Evolutionary conservation across 768 basidiomycete genomes (phyloP).

Genomic region (Amanita muscaria): DNA sequence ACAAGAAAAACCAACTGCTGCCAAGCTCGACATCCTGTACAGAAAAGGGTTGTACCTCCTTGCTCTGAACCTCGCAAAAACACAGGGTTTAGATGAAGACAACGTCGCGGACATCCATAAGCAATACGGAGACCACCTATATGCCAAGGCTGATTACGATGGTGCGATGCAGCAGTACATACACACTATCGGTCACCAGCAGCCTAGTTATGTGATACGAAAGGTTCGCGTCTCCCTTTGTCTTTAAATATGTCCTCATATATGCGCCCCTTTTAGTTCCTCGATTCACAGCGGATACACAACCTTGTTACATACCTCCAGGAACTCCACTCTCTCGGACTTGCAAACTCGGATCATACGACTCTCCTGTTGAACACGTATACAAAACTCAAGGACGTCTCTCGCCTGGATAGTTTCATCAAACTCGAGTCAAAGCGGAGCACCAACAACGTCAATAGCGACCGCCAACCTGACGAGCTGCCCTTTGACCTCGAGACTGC

Average conservation of each 20-base stretch:
- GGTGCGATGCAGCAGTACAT: constrained; percentile 89
- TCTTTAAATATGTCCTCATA: neutral
- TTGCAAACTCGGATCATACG: constrained; percentile 95
- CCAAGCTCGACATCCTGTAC: constrained; percentile 84
- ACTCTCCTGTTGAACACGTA: constrained; percentile 95
- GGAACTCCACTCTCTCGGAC: constrained; percentile 81
- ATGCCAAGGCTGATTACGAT: constrained; percentile 86
- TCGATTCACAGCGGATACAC: constrained; percentile 93
- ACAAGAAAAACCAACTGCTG: constrained; percentile 70
- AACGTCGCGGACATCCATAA: constrained; percentile 84
- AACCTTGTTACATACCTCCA: constrained; percentile 94
- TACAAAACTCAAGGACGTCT: constrained; percentile 90
- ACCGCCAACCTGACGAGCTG: constrained; percentile 44
- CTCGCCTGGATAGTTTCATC: constrained; percentile 85
- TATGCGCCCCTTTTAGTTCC: constrained; percentile 48
- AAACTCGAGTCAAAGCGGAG: constrained; percentile 66
- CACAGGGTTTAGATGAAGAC: constrained; percentile 61
- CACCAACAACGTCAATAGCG: constrained; percentile 24
- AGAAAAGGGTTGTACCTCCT: constrained; percentile 68
- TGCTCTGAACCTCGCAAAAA: constrained; percentile 76
- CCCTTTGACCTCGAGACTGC: constrained; percentile 98
- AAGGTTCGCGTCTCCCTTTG: constrained; percentile 47
- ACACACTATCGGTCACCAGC: constrained; percentile 80
- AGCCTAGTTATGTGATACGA: constrained; percentile 93
- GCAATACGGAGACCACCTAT: constrained; percentile 87